Evolutionary conservation across 2,329 filamentous ascomycete genomes (phyloP).

Genomic region (Berkeleyomyces rouxiae): DNA sequence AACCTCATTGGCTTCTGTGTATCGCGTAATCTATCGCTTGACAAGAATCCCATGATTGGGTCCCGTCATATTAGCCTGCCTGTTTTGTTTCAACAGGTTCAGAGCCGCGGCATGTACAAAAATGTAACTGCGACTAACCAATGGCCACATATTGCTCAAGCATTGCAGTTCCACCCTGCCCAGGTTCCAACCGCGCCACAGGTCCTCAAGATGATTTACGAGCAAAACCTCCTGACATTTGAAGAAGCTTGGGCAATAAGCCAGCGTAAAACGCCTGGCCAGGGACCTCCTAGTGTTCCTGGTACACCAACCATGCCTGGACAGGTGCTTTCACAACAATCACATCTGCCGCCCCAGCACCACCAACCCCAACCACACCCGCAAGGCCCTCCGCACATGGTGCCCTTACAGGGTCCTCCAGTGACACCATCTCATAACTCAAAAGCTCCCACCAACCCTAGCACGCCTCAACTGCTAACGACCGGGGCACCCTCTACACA

Average conservation of each 20-base stretch:
- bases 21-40: conserved; percentile 54
- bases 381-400: conserved; percentile 24
- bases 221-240: conserved; percentile 59
- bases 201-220: conserved; percentile 58
- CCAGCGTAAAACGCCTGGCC: conserved; percentile 24
- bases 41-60: conserved; percentile 55
- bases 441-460: conserved; percentile 14
- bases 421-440: not conserved
- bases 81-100: conserved; percentile 59
- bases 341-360: conserved; percentile 26
- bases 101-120: conserved; percentile 61
- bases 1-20: conserved; percentile 65
- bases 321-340: conserved; percentile 13
- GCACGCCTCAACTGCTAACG: conserved; percentile 17
- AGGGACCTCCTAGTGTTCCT: conserved; percentile 2
- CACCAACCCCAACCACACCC: conserved; percentile 22
- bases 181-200: conserved; percentile 50
- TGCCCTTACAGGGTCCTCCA: conserved; percentile 18
- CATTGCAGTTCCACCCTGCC: conserved; percentile 42
- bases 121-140: conserved; percentile 50
- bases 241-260: conserved; percentile 51
- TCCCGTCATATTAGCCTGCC: conserved; percentile 60
- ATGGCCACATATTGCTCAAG: conserved; percentile 58
- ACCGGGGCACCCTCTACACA: conserved; percentile 15
- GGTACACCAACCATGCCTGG: conserved; percentile 20